Evolutionary conservation across 2,329 filamentous ascomycete genomes (phyloP), one percentile per base, ranked within the genome.

Genomic region (Cercospora sesami): DNA sequence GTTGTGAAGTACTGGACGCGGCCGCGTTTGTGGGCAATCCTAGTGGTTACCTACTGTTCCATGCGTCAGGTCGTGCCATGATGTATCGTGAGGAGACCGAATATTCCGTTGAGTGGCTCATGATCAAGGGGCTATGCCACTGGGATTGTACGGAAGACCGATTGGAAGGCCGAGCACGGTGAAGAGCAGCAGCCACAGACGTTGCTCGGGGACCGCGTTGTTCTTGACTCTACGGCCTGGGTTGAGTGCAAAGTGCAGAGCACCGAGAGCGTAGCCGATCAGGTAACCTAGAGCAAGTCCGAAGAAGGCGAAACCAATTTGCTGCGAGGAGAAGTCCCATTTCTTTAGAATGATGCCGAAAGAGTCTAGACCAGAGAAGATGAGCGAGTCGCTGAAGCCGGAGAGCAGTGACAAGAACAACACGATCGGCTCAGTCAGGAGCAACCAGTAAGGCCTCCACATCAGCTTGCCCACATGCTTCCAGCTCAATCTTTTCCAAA

Each of bases 281-380:
- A 89, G 71, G 73, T 92, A 92, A 2, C 89, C 90, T 26, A 91
- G 71, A 23, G 89, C 84, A 51, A 92, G 88, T 2, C 76, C 74
- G 42, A 69, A 72, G 76, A 92, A 90, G 0, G 86, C 78, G 23
- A 91, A 80, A 0, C 88, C 89, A 1, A 88, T 79, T 8, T 84
- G 79, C 2, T 89, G 78, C 7, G 84, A 83, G 23, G 79, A 79
- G 72, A 92, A 92, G 55, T 80, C 74, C 89, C 89, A 93, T 16
- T 81, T 79, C 12, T 57, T 58, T 73, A 91, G 91, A 2, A 93
- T 90, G 1, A 91, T 82, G 0, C 81, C 79, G 72, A 91, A 93
- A 0, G 87, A 90, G 76, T 92, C 89, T 64, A 92, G 87, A 77
- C 90, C 91, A 83, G 91, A 91, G 81, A 92, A 93, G 79, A 92